These are phyloP conservation scores for Microbotryum saponariae DNA, from an alignment of 1,284 basidiomycete genomes.

Conservation along the genomic window DNA sequence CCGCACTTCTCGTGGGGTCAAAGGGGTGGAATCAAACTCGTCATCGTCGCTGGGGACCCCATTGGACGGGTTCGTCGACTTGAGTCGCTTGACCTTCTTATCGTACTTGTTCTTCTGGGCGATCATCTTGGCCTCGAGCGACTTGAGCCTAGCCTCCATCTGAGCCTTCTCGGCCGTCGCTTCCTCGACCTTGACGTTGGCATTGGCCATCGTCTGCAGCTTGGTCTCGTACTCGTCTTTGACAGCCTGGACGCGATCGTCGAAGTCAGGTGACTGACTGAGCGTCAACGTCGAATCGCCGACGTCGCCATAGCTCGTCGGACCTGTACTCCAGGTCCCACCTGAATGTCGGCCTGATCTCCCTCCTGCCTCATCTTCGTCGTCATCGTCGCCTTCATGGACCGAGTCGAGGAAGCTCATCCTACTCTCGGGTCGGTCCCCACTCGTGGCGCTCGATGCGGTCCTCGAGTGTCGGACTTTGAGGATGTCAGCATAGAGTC, in stretches of 20 bases:
- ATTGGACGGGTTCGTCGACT: conserved; percentile 36
- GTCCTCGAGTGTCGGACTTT: conserved; percentile 64
- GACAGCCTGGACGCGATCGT: conserved; percentile 19
- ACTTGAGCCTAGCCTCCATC: conserved; percentile 75
- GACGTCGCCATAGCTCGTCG: conserved; percentile 55
- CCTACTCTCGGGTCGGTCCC: conserved; percentile 68
- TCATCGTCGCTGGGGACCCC: conserved; percentile 46
- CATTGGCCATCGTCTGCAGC: conserved; percentile 61
- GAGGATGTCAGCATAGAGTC: conserved; percentile 73
- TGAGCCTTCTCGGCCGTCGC: conserved; percentile 72
- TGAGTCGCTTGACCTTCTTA: conserved; percentile 48
- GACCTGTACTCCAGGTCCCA: conserved; percentile 64
- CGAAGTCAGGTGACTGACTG: conserved; percentile 38
- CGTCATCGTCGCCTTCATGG: conserved; percentile 36
- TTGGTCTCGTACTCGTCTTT: conserved; percentile 52
- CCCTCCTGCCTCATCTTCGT: conserved; percentile 17
- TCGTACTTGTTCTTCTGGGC: conserved; percentile 34
- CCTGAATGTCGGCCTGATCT: conserved; percentile 53
- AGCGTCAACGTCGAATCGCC: conserved; percentile 50
- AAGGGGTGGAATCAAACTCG: conserved; percentile 41
- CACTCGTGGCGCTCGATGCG: conserved; percentile 27
- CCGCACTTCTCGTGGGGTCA: conserved; percentile 52
- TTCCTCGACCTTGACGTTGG: conserved; percentile 52
- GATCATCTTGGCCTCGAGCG: conserved; percentile 74
- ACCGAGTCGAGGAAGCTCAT: conserved; percentile 44